Evolutionary conservation across 192 early-diverging fungal species (phyloP).

Genomic region (Physocladia obscura): DNA sequence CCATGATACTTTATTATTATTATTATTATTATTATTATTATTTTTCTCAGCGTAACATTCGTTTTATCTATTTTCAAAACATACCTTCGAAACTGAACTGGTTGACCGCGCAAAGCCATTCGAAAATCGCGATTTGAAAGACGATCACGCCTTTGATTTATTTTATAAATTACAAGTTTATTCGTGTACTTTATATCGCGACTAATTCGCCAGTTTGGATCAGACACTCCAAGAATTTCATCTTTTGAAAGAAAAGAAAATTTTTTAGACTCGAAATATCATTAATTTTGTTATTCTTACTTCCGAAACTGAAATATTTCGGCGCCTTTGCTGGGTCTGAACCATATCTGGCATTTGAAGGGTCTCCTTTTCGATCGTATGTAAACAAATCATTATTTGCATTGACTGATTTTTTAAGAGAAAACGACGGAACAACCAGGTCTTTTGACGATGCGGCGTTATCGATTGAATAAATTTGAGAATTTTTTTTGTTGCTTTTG

Average conservation of each 20-base stretch:
- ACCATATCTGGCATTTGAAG: background rate
- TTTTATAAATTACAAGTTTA: background rate
- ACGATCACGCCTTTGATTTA: background rate
- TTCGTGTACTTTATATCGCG: background rate
- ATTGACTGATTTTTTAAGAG: background rate
- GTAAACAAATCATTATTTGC: background rate
- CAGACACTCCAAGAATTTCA: background rate
- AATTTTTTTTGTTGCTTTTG: background rate
- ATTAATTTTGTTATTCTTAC: background rate
- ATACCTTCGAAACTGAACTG: conserved; percentile 7
- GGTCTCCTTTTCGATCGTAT: conserved; percentile 13
- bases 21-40: background rate
- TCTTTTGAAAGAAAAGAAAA: background rate
- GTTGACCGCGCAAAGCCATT: conserved; percentile 6
- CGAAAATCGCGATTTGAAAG: conserved; percentile 10
- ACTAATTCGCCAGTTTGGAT: background rate
- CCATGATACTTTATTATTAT: background rate
- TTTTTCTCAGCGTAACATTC: too few relatives aligned
- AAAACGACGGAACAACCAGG: background rate
- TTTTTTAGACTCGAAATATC: background rate
- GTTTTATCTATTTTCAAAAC: background rate
- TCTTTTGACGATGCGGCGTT: background rate
- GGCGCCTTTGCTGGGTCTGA: conserved; percentile 1
- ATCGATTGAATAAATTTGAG: background rate
- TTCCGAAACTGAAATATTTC: background rate